phyloP scores from a whole-genome alignment of 225 moss, liverwort and hornwort genomes.

The Polytrichum formosum region DNA sequence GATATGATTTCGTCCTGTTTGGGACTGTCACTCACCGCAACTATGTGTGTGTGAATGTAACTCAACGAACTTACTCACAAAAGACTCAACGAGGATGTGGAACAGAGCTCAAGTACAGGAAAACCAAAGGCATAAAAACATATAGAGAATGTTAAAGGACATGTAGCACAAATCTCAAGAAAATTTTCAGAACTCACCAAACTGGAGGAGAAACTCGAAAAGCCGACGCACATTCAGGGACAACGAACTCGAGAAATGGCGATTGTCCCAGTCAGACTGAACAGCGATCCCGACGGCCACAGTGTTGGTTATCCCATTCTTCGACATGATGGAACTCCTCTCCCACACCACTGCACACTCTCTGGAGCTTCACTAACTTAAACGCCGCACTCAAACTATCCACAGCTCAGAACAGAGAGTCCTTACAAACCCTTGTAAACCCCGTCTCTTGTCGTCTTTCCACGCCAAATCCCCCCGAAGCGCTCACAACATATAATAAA shows the following conservation, averaged over 20 bases:
- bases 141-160: not conserved
- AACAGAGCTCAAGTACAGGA: not conserved
- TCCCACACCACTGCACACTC: not conserved
- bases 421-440: no score
- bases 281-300: conserved; percentile 94
- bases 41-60: no score
- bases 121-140: not conserved
- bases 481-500: no score
- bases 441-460: no score
- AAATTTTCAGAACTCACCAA: conserved; percentile 39
- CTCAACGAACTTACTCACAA: no score
- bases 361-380: not conserved
- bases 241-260: conserved; percentile 87
- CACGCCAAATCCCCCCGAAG: no score
- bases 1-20: no score
- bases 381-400: no score
- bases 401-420: no score
- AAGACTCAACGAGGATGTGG: no score
- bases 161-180: no score
- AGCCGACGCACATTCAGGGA: conserved; percentile 93
- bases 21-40: no score
- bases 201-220: conserved; percentile 97
- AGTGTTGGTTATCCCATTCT: conserved; percentile 78
- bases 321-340: conserved; percentile 46
- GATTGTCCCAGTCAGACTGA: conserved; percentile 97